Conservation (phyloP, 495 filamentous ascomycete species). For the Aspergillus mulundensis region DNA sequence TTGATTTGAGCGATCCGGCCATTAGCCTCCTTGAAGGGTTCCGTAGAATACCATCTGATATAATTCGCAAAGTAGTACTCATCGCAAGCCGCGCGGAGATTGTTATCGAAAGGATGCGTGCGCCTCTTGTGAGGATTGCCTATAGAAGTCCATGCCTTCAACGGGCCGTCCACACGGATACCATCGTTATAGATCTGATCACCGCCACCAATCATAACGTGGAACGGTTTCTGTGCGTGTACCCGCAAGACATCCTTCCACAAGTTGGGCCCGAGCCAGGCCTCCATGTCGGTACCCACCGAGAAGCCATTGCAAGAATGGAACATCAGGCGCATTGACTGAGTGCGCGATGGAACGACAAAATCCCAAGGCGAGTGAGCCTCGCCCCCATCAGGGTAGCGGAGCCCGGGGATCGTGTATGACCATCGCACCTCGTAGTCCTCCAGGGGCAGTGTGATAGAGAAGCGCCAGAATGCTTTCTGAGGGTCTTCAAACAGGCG, state of each 20-base stretch:
- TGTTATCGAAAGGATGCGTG: constrained; percentile 69
- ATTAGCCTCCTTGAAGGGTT: constrained; percentile 81
- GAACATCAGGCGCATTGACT: constrained; percentile 95
- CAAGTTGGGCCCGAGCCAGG: constrained; percentile 74
- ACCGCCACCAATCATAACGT: constrained; percentile 93
- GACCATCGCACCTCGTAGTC: constrained; percentile 46
- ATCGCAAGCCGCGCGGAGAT: constrained; percentile 72
- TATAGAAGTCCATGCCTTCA: constrained; percentile 77
- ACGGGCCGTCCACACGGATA: constrained; percentile 75
- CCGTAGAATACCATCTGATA: constrained; percentile 75
- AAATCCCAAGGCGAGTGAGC: constrained; percentile 51
- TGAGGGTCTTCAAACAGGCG: constrained; percentile 75
- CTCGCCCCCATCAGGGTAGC: constrained; percentile 33
- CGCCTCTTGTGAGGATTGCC: constrained; percentile 76
- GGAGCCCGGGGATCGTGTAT: constrained; percentile 43
- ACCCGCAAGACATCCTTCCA: constrained; percentile 88
- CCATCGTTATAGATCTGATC: constrained; percentile 96
- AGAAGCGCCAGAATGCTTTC: constrained; percentile 81
- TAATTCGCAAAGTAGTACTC: constrained; percentile 91
- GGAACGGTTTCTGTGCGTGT: constrained; percentile 68
- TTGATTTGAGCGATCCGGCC: constrained; percentile 87
- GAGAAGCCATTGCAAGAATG: constrained; percentile 96
- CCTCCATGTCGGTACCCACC: constrained; percentile 82
- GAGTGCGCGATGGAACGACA: constrained; percentile 67
- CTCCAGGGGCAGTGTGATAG: constrained; percentile 50